Percentiles rank a stretch among this genome's conserved stretches.
These are phyloP conservation scores for Lactuca saligna DNA, from an alignment of 129 eudicot genomes.

Conservation along the genomic window DNA sequence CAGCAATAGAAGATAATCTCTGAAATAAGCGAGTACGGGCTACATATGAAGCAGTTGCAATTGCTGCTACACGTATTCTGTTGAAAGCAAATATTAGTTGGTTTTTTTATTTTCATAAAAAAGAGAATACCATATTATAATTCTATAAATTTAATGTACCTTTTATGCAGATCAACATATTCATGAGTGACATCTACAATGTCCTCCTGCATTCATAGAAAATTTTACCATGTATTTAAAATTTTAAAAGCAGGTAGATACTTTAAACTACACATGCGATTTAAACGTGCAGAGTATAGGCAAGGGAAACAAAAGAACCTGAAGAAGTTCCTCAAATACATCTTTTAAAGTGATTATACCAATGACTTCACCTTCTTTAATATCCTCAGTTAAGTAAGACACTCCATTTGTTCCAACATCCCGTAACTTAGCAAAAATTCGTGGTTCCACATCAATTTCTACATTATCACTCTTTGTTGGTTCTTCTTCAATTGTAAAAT, in stretches of 20 bases:
- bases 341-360: slow-evolving; percentile 97
- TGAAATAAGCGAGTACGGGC: slow-evolving; percentile 88
- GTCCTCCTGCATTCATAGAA: slow-evolving; percentile 70
- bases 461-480: slow-evolving; percentile 51
- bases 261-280: no score
- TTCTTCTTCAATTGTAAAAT: slow-evolving; percentile 34
- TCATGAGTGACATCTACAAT: slow-evolving; percentile 98
- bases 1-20: slow-evolving; percentile 60
- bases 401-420: slow-evolving; percentile 35
- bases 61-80: slow-evolving; percentile 26
- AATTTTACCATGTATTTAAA: slow-evolving; percentile 4
- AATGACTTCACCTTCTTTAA: slow-evolving; percentile 86
- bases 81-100: slow-evolving; percentile 15
- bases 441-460: slow-evolving; percentile 59
- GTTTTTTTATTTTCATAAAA: background rate
- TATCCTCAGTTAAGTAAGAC: slow-evolving; percentile 50
- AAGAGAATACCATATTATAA: background rate
- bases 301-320: slow-evolving; percentile 40
- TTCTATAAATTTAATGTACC: slow-evolving; percentile 35
- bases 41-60: slow-evolving; percentile 87
- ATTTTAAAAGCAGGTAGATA: background rate
- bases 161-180: slow-evolving; percentile 92
- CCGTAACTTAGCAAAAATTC: slow-evolving; percentile 15
- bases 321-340: slow-evolving; percentile 97
- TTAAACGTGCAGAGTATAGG: background rate